Percentiles rank a stretch among this genome's conserved stretches.
These are phyloP conservation scores for Phytophthora constricta DNA, from an alignment of 352 stramenopile genomes.

Conservation along the genomic window DNA sequence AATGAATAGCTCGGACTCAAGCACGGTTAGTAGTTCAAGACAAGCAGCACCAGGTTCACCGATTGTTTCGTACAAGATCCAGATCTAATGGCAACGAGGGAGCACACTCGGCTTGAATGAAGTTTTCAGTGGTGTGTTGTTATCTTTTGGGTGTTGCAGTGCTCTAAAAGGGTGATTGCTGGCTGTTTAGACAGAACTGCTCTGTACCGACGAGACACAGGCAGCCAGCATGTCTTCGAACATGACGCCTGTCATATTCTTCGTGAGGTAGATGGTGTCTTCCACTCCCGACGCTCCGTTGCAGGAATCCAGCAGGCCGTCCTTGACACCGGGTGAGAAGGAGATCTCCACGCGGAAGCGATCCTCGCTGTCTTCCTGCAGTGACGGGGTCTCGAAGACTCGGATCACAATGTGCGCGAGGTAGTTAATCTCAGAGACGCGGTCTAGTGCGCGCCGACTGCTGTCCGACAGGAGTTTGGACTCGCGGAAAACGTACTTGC, in stretches of 20 bases:
- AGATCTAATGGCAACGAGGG: too few relatives aligned
- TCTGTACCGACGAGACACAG: conserved; percentile 82
- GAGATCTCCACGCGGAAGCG: conserved; percentile 89
- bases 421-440: conserved; percentile 97
- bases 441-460: conserved; percentile 76
- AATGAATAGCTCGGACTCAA: too few relatives aligned
- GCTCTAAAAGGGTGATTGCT: background rate
- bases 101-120: conserved; percentile 19
- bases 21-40: too few relatives aligned
- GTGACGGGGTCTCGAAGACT: conserved; percentile 96
- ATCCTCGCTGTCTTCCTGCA: conserved; percentile 84
- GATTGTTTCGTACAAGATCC: too few relatives aligned
- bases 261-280: conserved; percentile 85
- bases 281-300: conserved; percentile 44
- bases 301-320: conserved; percentile 31
- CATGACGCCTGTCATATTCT: conserved; percentile 88
- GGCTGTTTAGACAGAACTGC: conserved; percentile 24
- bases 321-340: conserved; percentile 78
- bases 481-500: conserved; percentile 83
- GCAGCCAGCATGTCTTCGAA: conserved; percentile 90
- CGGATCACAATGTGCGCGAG: conserved; percentile 98
- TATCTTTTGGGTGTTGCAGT: background rate
- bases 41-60: too few relatives aligned
- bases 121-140: conserved; percentile 10
- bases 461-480: conserved; percentile 84